Conservation (phyloP, 306 rosid genomes). For the Prunus dulcis region DNA sequence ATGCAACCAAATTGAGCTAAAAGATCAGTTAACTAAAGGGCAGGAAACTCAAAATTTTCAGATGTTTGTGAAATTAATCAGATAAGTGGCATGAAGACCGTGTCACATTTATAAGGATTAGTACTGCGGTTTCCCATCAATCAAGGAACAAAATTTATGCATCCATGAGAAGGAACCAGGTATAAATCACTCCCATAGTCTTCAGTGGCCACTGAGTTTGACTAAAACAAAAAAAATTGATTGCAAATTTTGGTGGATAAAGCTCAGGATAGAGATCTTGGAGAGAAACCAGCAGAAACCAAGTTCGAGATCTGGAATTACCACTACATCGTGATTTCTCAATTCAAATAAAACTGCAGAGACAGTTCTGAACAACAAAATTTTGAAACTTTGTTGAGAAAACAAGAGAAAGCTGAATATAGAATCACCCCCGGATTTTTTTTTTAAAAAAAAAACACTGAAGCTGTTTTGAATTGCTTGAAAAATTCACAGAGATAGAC, state of each 20-base stretch:
- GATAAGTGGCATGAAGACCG: background rate
- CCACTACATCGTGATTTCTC: conserved; percentile 1
- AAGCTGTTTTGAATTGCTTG: background rate
- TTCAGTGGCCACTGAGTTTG: background rate
- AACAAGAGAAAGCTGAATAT: background rate
- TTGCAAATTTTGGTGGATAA: background rate
- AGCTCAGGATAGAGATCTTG: background rate
- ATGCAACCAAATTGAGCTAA: background rate
- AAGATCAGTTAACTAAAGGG: background rate
- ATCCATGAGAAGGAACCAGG: background rate
- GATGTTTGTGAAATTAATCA: background rate
- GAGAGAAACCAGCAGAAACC: conserved; percentile 9
- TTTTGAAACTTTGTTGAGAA: background rate
- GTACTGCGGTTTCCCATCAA: background rate
- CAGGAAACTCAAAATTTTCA: background rate
- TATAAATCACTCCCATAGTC: background rate
- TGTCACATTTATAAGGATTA: background rate
- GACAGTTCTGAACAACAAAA: background rate
- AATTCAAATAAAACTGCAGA: background rate
- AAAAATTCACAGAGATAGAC: conserved; percentile 2
- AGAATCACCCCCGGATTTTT: conserved; percentile 5
- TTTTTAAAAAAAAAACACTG: background rate
- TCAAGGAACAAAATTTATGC: conserved; percentile 9
- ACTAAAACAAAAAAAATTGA: background rate
- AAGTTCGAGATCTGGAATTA: conserved; percentile 33